A percentile compares a stretch with the other conserved stretches of the same genome.
phyloP scores from a whole-genome alignment of 192 early-diverging fungal genomes.

The Spinellus fusiger region DNA sequence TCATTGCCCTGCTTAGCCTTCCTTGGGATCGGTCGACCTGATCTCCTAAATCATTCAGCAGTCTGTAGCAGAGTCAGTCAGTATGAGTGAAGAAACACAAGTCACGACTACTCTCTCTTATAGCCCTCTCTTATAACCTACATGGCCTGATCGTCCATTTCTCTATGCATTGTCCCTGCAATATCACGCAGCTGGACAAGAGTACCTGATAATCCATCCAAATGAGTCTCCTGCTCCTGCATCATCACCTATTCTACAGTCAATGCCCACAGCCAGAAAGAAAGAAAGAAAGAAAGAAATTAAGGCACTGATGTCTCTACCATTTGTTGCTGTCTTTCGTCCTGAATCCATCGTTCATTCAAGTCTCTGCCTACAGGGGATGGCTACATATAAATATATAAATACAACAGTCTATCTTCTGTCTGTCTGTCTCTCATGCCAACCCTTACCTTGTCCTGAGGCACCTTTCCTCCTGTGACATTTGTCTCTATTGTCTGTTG shows the following conservation, averaged over 20 bases:
- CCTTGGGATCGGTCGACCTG: slow-evolving; percentile 43
- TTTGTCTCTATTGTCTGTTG: slow-evolving; percentile 21
- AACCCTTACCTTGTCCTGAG: too few species aligned
- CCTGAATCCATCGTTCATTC: slow-evolving; percentile 31
- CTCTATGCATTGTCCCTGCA: slow-evolving; percentile 48
- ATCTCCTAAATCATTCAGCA: slow-evolving; percentile 51
- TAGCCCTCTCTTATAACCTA: slow-evolving; percentile 6
- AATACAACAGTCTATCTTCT: too few species aligned
- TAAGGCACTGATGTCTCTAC: slow-evolving; percentile 20
- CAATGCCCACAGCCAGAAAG: too few species aligned
- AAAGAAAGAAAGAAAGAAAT: too few species aligned
- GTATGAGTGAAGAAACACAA: not conserved
- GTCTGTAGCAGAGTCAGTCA: slow-evolving; percentile 11
- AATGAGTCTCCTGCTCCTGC: slow-evolving; percentile 52
- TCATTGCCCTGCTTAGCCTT: slow-evolving; percentile 42
- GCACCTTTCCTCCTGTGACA: too few species aligned
- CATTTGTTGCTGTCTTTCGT: slow-evolving; percentile 27
- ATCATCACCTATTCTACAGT: slow-evolving; percentile 54
- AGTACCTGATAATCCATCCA: slow-evolving; percentile 51
- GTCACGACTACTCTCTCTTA: not conserved
- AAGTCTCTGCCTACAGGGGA: slow-evolving; percentile 8
- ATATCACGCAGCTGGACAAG: slow-evolving; percentile 52
- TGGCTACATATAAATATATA: too few species aligned
- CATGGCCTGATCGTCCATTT: slow-evolving; percentile 52
- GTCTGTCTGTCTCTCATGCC: too few species aligned